phyloP scores from a whole-genome alignment of 2,329 filamentous ascomycete species.

The Fusarium multiceps region DNA sequence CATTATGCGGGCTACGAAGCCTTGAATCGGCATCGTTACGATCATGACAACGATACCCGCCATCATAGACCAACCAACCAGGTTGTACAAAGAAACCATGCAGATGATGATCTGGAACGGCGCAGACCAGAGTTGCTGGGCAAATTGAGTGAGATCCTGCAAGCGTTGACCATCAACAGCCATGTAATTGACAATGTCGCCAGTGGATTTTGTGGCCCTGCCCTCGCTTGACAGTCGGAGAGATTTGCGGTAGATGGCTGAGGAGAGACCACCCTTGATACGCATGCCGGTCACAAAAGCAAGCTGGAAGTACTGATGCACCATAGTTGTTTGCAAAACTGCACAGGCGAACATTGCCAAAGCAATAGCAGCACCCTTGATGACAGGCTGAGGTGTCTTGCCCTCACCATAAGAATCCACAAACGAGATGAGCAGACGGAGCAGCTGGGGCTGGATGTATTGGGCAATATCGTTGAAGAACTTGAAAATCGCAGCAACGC shows the following conservation, averaged over 20 bases:
- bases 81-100: conserved; percentile 93
- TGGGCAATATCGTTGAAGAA: conserved; percentile 85
- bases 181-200: conserved; percentile 99
- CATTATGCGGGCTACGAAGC: conserved; percentile 90
- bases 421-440: conserved; percentile 85
- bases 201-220: conserved; percentile 86
- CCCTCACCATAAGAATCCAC: conserved; percentile 78
- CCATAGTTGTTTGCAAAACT: conserved; percentile 84
- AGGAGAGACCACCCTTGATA: conserved; percentile 89
- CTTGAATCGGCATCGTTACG: conserved; percentile 96
- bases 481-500: conserved; percentile 86
- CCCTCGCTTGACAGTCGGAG: conserved; percentile 93
- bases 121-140: conserved; percentile 94
- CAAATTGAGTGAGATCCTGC: conserved; percentile 94
- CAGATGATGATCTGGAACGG: conserved; percentile 96
- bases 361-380: conserved; percentile 88
- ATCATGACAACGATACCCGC: conserved; percentile 96
- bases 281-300: conserved; percentile 97
- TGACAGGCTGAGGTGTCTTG: conserved; percentile 76
- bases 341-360: conserved; percentile 92
- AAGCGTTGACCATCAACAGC: conserved; percentile 96
- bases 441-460: conserved; percentile 90
- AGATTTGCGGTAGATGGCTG: conserved; percentile 92
- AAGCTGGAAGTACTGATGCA: conserved; percentile 98
- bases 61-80: conserved; percentile 96